phyloP scores from a whole-genome alignment of 495 filamentous ascomycete species.

The Aspergillus conjunctus region DNA sequence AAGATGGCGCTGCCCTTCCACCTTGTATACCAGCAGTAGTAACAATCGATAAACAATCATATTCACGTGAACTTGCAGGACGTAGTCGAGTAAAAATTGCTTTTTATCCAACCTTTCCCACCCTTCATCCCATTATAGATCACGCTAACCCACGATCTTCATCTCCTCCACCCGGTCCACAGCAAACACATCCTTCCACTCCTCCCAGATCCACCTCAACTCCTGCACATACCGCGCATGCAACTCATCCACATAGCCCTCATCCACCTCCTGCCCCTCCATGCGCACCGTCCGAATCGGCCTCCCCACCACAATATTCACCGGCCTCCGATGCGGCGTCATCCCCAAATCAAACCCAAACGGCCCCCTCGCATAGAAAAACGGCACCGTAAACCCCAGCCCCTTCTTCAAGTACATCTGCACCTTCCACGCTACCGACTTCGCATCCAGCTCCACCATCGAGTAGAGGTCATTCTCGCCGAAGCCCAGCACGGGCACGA shows the following conservation, averaged over 20 bases:
- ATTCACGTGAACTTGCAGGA: too few relatives aligned
- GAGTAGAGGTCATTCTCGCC: conserved; percentile 13
- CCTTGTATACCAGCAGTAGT: too few relatives aligned
- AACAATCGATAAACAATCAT: too few relatives aligned
- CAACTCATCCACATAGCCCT: conserved; percentile 16
- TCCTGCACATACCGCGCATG: conserved; percentile 7
- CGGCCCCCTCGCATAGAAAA: conserved; percentile 2
- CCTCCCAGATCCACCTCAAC: conserved; percentile 10
- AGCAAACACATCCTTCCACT: background rate
- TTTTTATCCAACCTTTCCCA: too few relatives aligned
- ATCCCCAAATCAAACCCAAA: background rate
- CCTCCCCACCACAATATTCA: conserved; percentile 9
- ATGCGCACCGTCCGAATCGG: conserved; percentile 11
- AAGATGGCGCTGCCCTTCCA: too few relatives aligned
- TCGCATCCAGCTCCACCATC: conserved; percentile 6
- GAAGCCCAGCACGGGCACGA: conserved; percentile 10
- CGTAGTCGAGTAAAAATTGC: too few relatives aligned
- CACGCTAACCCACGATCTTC: conserved; percentile 7
- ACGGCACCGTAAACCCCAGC: conserved; percentile 12
- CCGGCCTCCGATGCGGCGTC: conserved; percentile 1
- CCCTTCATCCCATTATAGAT: too few relatives aligned
- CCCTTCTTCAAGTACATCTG: background rate
- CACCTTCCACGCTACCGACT: background rate
- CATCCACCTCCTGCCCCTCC: conserved; percentile 7
- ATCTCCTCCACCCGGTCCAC: too few relatives aligned